Base-by-base conservation (phyloP, 495 filamentous ascomycete genomes). In the Trichoderma asperelloides region DNA sequence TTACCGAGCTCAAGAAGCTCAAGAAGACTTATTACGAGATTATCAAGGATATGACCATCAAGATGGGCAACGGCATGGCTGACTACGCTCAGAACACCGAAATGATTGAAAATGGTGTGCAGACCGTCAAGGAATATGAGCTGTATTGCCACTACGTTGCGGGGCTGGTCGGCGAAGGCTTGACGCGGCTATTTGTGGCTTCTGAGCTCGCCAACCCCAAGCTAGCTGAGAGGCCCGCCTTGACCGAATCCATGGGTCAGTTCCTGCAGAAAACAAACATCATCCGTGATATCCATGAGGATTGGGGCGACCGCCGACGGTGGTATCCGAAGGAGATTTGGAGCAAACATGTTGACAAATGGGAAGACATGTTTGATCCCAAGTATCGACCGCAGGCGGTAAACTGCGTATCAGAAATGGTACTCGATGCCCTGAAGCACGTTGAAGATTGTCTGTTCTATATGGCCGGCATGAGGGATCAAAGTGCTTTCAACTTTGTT, bases 401-500 rank as follows among this genome's bases (percentile, higher is more conserved):
- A 18, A 86, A 93, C 73, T 96, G 92, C 78, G 91, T 88, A 74
- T 96, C 93, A 0, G 92, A 98, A 71, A 96, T 98, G 94, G 87
- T 97, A 25, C 80, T 98, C 47, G 90, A 94, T 66, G 89, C 93
- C 23, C 84, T 98, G 62, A 83, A 86, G 74, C 92, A 96, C 70
- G 92, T 87, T 37, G 91, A 96, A 69, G 92, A 98, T 71, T 97
- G 93, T 77, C 80, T 98, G 11, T 98, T 93, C 81, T 98, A 98
- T 81, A 90, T 98, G 79, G 96, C 96, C 27, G 96, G 93, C 25
- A 84, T 98, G 57, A 91, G 90, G 67, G 95, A 98, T 76, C 95
- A 98, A 79, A 95, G 91, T 75, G 92, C 97, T n/a, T 98, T 98
- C 89, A 98, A 98, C 82, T 98, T 98, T 75, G 91, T 91, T 55